These are phyloP conservation scores for Chaetomiaceae sp. DNA, from an alignment of 2,329 filamentous ascomycete genomes.

Conservation along the genomic window DNA sequence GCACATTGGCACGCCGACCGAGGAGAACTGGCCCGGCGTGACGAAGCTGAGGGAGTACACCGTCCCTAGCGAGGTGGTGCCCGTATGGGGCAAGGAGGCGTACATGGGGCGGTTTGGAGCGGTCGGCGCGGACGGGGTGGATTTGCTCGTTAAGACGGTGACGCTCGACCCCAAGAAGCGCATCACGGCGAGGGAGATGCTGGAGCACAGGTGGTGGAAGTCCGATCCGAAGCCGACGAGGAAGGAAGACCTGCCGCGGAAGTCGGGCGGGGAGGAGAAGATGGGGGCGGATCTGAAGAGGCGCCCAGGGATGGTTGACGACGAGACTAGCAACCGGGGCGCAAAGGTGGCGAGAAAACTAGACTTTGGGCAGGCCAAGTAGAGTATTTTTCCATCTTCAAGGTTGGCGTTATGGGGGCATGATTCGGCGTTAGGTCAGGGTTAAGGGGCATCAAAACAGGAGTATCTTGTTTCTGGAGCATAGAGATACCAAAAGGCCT, in stretches of 20 bases:
- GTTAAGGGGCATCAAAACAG: background rate
- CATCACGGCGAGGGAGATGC: slow-evolving; percentile 69
- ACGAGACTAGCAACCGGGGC: slow-evolving; percentile 50
- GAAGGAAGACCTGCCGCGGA: slow-evolving; percentile 76
- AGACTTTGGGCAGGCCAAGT: slow-evolving; percentile 60
- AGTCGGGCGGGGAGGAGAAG: slow-evolving; percentile 63
- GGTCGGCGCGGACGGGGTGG: slow-evolving; percentile 76
- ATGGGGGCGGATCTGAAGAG: slow-evolving; percentile 80
- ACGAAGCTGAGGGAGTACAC: slow-evolving; percentile 75
- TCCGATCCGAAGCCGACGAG: slow-evolving; percentile 76
- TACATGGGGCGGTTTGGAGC: slow-evolving; percentile 76
- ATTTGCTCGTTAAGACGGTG: slow-evolving; percentile 81
- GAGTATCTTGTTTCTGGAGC: background rate
- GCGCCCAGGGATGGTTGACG: slow-evolving; percentile 66
- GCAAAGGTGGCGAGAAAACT: slow-evolving; percentile 79
- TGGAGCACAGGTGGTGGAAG: slow-evolving; percentile 83
- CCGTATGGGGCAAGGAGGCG: slow-evolving; percentile 63
- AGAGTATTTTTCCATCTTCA: background rate
- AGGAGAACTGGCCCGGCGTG: slow-evolving; percentile 94
- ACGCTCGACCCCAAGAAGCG: slow-evolving; percentile 81
- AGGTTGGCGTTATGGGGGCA: background rate
- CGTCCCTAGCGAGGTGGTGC: slow-evolving; percentile 48
- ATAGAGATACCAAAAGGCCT: background rate
- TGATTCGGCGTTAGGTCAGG: background rate
- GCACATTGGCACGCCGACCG: slow-evolving; percentile 82